Evolutionary conservation across 2,329 filamentous ascomycete species (phyloP).

Genomic region (Harringtonia aguacate): DNA sequence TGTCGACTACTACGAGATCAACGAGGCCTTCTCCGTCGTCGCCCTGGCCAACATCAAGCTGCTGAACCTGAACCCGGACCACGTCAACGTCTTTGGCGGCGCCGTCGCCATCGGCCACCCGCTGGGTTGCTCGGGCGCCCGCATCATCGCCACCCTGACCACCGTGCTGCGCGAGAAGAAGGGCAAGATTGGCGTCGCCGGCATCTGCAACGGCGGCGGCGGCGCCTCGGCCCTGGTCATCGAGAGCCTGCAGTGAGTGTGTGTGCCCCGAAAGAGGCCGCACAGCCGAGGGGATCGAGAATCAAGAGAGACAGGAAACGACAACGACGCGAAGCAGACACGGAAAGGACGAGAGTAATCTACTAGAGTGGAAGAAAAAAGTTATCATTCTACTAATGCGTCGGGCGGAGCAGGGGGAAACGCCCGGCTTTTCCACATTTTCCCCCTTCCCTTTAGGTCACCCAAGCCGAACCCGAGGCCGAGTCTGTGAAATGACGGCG

Average conservation of each 20-base stretch:
- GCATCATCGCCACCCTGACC: slow-evolving; percentile 82
- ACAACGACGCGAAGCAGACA: neutral
- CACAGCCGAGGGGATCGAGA: no score
- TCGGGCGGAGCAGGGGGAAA: no score
- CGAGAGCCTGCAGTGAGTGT: slow-evolving; percentile 53
- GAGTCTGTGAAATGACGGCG: no score
- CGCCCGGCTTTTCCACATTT: no score
- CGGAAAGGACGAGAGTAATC: neutral
- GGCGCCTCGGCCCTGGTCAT: slow-evolving; percentile 90
- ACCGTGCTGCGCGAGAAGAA: slow-evolving; percentile 84
- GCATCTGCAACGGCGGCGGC: slow-evolving; percentile 96
- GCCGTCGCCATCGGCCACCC: slow-evolving; percentile 94
- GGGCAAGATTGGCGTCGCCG: slow-evolving; percentile 85
- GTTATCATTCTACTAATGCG: no score
- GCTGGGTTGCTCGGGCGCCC: slow-evolving; percentile 84
- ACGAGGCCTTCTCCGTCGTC: slow-evolving; percentile 97
- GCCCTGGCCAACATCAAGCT: slow-evolving; percentile 95
- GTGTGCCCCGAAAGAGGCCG: no score
- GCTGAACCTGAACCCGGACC: slow-evolving; percentile 65
- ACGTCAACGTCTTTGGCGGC: slow-evolving; percentile 92
- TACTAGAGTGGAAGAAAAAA: no score
- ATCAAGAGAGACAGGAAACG: neutral
- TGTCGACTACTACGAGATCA: slow-evolving; percentile 95
- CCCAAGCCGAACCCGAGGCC: no score
- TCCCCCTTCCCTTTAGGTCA: no score